Evolutionary conservation across 2,329 filamentous ascomycete genomes (phyloP), one percentile per base, ranked within the genome.

Genomic region (Aspergillus puulaauensis): DNA sequence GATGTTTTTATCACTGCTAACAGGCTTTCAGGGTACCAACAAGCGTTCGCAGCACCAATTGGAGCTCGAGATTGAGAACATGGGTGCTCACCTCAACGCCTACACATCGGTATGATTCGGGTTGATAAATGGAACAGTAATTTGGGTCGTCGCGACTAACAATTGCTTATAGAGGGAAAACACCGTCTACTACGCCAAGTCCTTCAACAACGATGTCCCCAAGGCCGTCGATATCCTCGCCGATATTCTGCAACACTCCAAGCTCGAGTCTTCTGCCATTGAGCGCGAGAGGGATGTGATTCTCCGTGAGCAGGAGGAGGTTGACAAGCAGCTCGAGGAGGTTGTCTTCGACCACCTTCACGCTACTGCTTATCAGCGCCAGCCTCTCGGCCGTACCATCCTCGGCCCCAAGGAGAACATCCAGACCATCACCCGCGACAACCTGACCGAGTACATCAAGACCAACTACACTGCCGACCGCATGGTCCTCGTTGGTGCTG

Each of bases 61-160:
- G 76, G 95, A 99, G 83, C 88, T 99, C 66, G 95, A 99, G 84
- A 98, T 99, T 75, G 95, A 99, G 86, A 99, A 99, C 83, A 97
- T 99, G 91, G 95, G 95, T 77, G 95, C 91, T 66, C 95, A 99
- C 83, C 86, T 99, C 71, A 99, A 99, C 81, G 95, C 95, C 77
- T 99, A 99, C 84, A 99, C 95, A 72, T 98, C 93, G 83, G 93
- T 97, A 87, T 73, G 89, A 69, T 56, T 64, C 64, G 67, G 66
- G 63, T 53, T 43, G 48, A 49, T 55, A 54, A 59, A 63, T 58
- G 46, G 64, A 62, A 53, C 51, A 40, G 39, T 56, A 15, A 17
- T 35, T 12, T 14, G 39, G 19, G 41, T 41, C 27, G 41, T 54
- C 39, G 51, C 57, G 56, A 62, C 68, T 75, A 68, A 73, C 61